A percentile compares a stretch with the other conserved stretches of the same genome.
Evolutionary conservation across 2,329 filamentous ascomycete genomes (phyloP).

Genomic region (Aspergillus brunneoviolaceus): DNA sequence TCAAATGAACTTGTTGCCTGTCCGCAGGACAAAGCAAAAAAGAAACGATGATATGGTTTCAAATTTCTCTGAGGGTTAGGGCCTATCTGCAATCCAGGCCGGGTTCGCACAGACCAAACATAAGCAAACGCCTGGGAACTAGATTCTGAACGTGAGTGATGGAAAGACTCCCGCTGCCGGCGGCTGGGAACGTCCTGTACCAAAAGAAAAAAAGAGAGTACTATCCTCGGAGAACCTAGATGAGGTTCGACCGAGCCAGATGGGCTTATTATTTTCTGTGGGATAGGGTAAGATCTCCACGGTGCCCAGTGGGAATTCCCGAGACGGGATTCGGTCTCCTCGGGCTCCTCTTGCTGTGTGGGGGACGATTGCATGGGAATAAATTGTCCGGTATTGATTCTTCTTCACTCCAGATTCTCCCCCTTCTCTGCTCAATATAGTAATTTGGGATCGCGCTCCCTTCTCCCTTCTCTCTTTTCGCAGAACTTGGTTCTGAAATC

Average conservation of each 20-base stretch:
- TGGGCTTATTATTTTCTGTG: neutral
- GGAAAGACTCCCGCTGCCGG: neutral
- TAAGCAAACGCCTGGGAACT: slow-evolving; percentile 15
- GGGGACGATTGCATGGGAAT: neutral
- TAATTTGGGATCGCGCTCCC: neutral
- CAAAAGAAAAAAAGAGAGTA: neutral
- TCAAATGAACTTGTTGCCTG: slow-evolving; percentile 2
- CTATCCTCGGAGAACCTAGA: neutral
- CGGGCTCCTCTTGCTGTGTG: neutral
- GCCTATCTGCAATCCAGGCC: slow-evolving; percentile 19
- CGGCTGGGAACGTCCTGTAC: neutral
- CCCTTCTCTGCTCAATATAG: neutral
- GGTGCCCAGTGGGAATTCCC: slow-evolving; percentile 11
- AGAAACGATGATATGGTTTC: neutral
- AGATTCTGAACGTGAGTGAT: neutral
- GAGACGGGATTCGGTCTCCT: neutral
- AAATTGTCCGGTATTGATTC: neutral
- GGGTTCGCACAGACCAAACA: slow-evolving; percentile 26
- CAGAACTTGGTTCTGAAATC: neutral
- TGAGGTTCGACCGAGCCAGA: slow-evolving; percentile 7
- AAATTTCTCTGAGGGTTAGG: neutral
- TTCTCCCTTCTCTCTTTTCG: neutral
- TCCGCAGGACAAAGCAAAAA: neutral
- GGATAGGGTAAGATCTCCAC: slow-evolving; percentile 2
- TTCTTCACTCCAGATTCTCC: neutral